phyloP scores from a whole-genome alignment of 176 grass and related monocot genomes.

The Guadua angustifolia region DNA sequence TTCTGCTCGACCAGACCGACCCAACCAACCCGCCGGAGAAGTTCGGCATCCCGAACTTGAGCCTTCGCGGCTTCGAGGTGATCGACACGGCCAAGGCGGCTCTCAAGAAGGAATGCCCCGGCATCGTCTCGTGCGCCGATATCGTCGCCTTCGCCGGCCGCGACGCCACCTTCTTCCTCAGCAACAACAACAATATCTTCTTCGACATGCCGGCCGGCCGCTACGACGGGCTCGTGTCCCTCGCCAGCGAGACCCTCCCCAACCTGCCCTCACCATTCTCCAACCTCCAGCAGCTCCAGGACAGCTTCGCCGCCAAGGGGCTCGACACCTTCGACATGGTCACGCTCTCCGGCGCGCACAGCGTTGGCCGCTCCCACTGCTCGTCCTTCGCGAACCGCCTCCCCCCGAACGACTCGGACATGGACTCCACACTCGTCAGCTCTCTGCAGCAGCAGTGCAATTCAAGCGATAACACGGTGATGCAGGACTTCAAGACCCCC shows the following conservation, averaged over 20 bases:
- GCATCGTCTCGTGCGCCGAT: constrained; percentile 55
- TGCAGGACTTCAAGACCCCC: constrained; percentile 44
- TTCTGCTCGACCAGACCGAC: constrained; percentile 10
- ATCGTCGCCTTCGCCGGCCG: constrained; percentile 58
- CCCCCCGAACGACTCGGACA: constrained; percentile 7
- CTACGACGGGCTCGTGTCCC: constrained; percentile 46
- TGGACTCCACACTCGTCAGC: constrained; percentile 32
- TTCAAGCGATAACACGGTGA: neutral
- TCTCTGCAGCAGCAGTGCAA: constrained; percentile 36
- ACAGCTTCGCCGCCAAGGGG: constrained; percentile 46
- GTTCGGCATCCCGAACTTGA: constrained; percentile 11
- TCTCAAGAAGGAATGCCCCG: constrained; percentile 36
- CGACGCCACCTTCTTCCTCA: constrained; percentile 41
- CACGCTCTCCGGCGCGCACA: constrained; percentile 63
- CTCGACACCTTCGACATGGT: constrained; percentile 47
- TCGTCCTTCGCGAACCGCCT: constrained; percentile 56
- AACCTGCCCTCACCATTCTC: constrained; percentile 32
- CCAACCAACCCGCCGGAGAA: constrained; percentile 33
- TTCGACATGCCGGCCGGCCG: constrained; percentile 54
- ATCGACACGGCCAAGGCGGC: constrained; percentile 46
- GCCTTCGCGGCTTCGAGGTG: constrained; percentile 43
- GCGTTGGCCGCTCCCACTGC: constrained; percentile 59
- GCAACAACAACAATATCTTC: neutral
- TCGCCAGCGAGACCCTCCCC: neutral
- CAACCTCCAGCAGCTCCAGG: neutral